These are phyloP conservation scores for Psilocybe sp. DNA, from an alignment of 768 basidiomycete genomes.

Conservation along the genomic window DNA sequence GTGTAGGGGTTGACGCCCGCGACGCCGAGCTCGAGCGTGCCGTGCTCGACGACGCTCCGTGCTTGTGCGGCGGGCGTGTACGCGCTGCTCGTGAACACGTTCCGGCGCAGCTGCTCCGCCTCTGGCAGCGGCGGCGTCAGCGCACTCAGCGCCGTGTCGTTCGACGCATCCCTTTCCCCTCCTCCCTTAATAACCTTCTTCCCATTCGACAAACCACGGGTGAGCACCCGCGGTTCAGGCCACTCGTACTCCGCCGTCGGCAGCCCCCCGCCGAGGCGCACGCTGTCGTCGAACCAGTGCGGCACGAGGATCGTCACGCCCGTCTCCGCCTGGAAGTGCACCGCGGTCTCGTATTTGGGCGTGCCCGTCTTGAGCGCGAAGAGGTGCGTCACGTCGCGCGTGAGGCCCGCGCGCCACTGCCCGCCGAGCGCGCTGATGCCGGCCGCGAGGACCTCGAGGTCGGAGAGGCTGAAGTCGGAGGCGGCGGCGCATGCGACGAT, in stretches of 20 bases:
- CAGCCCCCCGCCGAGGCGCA: slow-evolving; percentile 54
- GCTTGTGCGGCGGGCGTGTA: no score
- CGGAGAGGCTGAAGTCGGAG: slow-evolving; percentile 52
- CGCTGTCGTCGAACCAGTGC: slow-evolving; percentile 88
- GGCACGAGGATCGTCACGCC: slow-evolving; percentile 74
- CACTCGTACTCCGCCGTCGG: slow-evolving; percentile 61
- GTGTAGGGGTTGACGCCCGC: no score
- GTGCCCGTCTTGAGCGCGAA: slow-evolving; percentile 58
- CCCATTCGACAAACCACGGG: not conserved
- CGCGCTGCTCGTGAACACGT: no score
- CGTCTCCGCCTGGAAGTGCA: slow-evolving; percentile 58
- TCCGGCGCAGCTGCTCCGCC: no score
- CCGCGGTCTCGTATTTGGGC: slow-evolving; percentile 48
- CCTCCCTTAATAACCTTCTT: slow-evolving; percentile 16
- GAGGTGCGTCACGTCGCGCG: slow-evolving; percentile 85
- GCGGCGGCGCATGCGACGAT: slow-evolving; percentile 65
- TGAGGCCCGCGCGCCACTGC: slow-evolving; percentile 73
- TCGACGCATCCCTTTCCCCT: slow-evolving; percentile 14
- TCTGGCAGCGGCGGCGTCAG: no score
- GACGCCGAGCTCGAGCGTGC: no score
- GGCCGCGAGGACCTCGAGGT: slow-evolving; percentile 70
- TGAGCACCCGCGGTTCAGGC: slow-evolving; percentile 63
- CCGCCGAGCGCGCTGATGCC: slow-evolving; percentile 79
- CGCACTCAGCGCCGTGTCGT: not conserved
- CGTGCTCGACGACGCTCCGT: no score